phyloP scores from a whole-genome alignment of 164 flowering plant species.

The Macadamia tetraphylla region DNA sequence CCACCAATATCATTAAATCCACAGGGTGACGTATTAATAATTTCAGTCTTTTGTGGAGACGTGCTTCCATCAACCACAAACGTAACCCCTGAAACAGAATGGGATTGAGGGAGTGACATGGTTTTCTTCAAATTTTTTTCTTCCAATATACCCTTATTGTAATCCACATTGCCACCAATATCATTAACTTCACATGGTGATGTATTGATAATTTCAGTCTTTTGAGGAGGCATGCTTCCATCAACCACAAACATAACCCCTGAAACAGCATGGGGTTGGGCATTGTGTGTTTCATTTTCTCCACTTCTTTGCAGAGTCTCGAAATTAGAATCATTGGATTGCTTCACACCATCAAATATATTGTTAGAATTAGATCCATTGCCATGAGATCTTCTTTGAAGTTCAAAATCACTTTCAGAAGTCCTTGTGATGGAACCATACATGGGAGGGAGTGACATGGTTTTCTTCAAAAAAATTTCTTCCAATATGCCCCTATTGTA shows the following conservation, averaged over 20 bases:
- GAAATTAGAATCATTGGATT: conserved; percentile 40
- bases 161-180: conserved; percentile 17
- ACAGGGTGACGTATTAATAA: conserved; percentile 6
- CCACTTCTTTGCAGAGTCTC: conserved; percentile 28
- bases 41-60: conserved; percentile 15
- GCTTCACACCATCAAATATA: conserved; percentile 29
- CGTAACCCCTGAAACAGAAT: conserved; percentile 46
- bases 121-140: conserved; percentile 28
- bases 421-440: conserved; percentile 10
- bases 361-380: conserved; percentile 19
- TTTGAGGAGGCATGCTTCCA: conserved; percentile 23
- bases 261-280: conserved; percentile 45
- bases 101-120: conserved; percentile 30
- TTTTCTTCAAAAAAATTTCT: conserved; percentile 27
- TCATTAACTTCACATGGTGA: conserved; percentile 18
- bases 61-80: conserved; percentile 37
- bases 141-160: conserved; percentile 16
- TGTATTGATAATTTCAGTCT: conserved; percentile 12
- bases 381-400: conserved; percentile 15
- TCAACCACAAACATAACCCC: conserved; percentile 45
- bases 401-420: conserved; percentile 22
- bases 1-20: conserved; percentile 22
- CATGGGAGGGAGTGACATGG: conserved; percentile 21
- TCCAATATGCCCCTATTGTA: conserved; percentile 16
- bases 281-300: conserved; percentile 34